Base-by-base conservation (phyloP, 2,329 filamentous ascomycete genomes). In the Venturia nashicola region DNA sequence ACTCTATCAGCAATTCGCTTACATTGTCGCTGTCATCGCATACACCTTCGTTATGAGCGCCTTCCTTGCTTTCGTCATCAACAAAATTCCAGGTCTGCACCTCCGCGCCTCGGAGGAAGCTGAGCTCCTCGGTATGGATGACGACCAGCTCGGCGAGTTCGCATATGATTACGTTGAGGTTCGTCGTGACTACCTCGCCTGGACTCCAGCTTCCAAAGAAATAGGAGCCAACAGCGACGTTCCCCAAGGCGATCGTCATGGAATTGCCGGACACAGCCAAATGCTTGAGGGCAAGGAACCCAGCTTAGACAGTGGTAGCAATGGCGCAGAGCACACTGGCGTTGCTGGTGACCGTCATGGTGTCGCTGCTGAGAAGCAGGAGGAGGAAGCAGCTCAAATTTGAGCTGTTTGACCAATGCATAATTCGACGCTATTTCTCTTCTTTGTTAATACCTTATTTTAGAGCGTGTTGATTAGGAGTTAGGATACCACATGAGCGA, bases 101-200 rank as follows among this genome's bases (percentile, higher is more conserved):
- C 87, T 94, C 57, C 88, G 90, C 65, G 89, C 89, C 9, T 87
- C 84, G 34, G 88, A 91, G 71, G 87, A 92, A 76, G 90, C 90
- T 32, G 90, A 94, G 76, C 84, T 93, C 14, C 84, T 93, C 64
- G 90, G 90, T 69, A 92, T 93, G 88, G 90, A 94, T 71, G 90
- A 93, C 72, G 89, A 93, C 76, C 90, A 94, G 78, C 88, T 93
- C 69, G 90, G 90, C 76, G 90, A 94, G 76, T 94, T 93, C 73
- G 90, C 89, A 14, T 93, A 93, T 79, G 90, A 94, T 75, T 94
- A 93, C 74, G 90, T 94, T 68, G 90, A 94, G 81, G 89, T 93
- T 65, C 87, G 90, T 72, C 86, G 90, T 71, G 90, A 94, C 76
- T 94, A 92, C 80, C 84, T 94, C 46, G 90, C 90, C 65, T 94